These are phyloP conservation scores for Alternaria triticimaculans DNA, from an alignment of 2,329 filamentous ascomycete species.

Conservation along the genomic window DNA sequence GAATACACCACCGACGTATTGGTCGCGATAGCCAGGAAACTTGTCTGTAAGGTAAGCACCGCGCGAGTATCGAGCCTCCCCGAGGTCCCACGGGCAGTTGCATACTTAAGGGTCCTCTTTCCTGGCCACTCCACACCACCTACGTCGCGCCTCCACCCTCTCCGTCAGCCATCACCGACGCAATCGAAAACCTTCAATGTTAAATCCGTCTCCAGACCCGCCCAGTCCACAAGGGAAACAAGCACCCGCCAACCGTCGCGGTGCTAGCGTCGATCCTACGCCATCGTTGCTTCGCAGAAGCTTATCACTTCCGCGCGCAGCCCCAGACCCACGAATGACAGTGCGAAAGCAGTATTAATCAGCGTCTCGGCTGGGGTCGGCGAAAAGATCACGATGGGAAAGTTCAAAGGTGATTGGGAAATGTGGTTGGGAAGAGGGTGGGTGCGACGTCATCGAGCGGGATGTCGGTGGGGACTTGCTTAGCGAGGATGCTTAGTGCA, in stretches of 20 bases:
- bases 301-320: conserved; percentile 15
- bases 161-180: not conserved
- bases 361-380: not conserved
- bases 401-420: conserved; percentile 3
- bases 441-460: conserved; percentile 3
- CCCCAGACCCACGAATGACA: not conserved
- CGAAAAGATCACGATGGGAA: not conserved
- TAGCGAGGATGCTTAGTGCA: conserved; percentile 9
- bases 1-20: not conserved
- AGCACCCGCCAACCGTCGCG: conserved; percentile 5
- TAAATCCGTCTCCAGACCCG: not conserved
- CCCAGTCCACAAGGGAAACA: conserved; percentile 2
- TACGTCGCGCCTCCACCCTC: not conserved
- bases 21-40: not conserved
- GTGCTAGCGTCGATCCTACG: not conserved
- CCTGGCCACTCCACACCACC: not conserved
- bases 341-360: not conserved
- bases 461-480: not conserved
- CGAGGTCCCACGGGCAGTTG: not conserved
- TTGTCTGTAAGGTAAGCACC: not conserved
- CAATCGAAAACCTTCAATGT: not conserved
- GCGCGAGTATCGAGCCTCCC: not conserved
- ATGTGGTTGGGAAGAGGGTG: not conserved
- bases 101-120: not conserved
- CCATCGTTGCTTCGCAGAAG: conserved; percentile 10